Conservation (phyloP, 2,329 filamentous ascomycete genomes). For the Teratosphaeria epicoccoides region DNA sequence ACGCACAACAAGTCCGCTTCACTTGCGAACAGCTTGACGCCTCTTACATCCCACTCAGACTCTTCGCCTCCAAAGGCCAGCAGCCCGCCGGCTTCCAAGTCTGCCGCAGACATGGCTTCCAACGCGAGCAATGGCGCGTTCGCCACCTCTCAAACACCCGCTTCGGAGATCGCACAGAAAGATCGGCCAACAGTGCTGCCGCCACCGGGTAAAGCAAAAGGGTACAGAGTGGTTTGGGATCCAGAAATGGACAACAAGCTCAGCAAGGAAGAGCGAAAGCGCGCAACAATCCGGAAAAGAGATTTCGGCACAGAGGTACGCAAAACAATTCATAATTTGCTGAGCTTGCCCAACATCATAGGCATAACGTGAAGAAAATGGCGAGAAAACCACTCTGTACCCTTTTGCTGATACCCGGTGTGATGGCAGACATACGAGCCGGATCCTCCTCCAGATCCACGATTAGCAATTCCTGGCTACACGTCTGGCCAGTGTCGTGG, state of each 20-base stretch:
- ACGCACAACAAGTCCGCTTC: slow-evolving; percentile 47
- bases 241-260: slow-evolving; percentile 51
- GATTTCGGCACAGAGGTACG: slow-evolving; percentile 33
- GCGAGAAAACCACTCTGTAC: slow-evolving; percentile 29
- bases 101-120: slow-evolving; percentile 15
- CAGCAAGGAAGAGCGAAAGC: slow-evolving; percentile 46
- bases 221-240: slow-evolving; percentile 51
- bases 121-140: slow-evolving; percentile 12
- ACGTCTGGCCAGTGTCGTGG: slow-evolving; percentile 39
- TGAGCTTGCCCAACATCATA: slow-evolving; percentile 28
- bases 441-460: slow-evolving; percentile 74
- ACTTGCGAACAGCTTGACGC: slow-evolving; percentile 48
- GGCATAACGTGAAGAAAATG: slow-evolving; percentile 21
- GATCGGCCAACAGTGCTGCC: slow-evolving; percentile 39
- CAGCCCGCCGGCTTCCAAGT: slow-evolving; percentile 36
- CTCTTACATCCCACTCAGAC: slow-evolving; percentile 52
- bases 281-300: slow-evolving; percentile 24
- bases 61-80: slow-evolving; percentile 51
- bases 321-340: slow-evolving; percentile 25
- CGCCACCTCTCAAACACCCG: slow-evolving; percentile 12
- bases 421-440: slow-evolving; percentile 46
- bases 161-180: slow-evolving; percentile 23
- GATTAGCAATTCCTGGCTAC: slow-evolving; percentile 57
- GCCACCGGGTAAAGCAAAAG: slow-evolving; percentile 43
- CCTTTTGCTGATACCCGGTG: slow-evolving; percentile 28